A percentile compares a stretch with the other conserved stretches of the same genome.
phyloP scores from a whole-genome alignment of 345 rosid genomes.

The Erysimum cheiranthoides region DNA sequence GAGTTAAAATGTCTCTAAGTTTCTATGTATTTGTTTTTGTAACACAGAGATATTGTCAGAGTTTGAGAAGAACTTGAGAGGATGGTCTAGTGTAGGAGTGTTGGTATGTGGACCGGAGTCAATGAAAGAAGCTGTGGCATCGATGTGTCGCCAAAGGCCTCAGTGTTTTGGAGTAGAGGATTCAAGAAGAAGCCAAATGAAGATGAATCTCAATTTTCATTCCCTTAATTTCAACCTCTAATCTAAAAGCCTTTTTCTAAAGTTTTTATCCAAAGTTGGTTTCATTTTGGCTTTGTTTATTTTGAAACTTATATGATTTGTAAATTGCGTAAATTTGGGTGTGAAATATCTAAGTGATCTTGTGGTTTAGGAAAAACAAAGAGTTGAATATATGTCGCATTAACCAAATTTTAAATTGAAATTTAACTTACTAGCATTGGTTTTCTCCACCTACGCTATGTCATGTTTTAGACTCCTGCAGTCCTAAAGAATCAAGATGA shows the following conservation, averaged over 20 bases:
- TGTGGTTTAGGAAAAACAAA: too few species aligned
- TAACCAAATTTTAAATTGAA: too few species aligned
- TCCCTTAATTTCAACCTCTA: constrained; percentile 38
- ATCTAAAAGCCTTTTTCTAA: background rate
- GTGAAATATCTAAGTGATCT: too few species aligned
- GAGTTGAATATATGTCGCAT: too few species aligned
- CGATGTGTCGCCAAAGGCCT: constrained; percentile 24
- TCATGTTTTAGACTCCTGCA: too few species aligned
- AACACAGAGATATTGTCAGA: constrained; percentile 60
- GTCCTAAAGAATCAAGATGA: too few species aligned
- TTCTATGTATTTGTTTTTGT: background rate
- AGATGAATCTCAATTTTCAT: constrained; percentile 30
- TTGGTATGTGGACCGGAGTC: constrained; percentile 85
- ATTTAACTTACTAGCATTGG: too few species aligned
- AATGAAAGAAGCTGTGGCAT: constrained; percentile 73
- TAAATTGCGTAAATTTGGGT: too few species aligned
- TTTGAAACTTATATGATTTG: too few species aligned
- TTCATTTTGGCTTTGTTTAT: too few species aligned
- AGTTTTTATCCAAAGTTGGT: background rate
- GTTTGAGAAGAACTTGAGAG: constrained; percentile 55
- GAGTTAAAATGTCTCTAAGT: background rate
- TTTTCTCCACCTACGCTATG: too few species aligned
- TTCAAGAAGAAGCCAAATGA: constrained; percentile 15
- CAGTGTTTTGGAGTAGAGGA: constrained; percentile 21
- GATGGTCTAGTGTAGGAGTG: constrained; percentile 59